Evolutionary conservation across 768 basidiomycete species (phyloP).

Genomic region (Termitomyces sp.): DNA sequence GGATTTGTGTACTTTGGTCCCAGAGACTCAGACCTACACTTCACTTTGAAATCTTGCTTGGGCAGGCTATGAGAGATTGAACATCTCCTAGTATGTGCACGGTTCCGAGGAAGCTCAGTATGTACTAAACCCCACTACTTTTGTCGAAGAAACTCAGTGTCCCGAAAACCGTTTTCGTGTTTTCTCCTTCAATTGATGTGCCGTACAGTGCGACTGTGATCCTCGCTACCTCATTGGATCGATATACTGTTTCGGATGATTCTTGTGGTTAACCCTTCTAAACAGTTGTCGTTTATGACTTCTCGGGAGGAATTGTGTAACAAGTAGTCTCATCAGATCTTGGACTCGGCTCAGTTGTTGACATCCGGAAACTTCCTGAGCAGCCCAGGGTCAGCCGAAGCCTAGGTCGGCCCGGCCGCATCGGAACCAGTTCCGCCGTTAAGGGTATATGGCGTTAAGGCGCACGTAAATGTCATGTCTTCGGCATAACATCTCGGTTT

Average conservation of each 20-base stretch:
- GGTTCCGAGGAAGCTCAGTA: too few relatives aligned
- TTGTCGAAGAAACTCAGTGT: not conserved
- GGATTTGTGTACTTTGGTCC: not conserved
- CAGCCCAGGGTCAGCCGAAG: not conserved
- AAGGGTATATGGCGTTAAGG: not conserved
- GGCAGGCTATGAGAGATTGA: not conserved
- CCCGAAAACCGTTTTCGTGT: not conserved
- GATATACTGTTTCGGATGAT: too few relatives aligned
- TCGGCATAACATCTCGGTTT: not conserved
- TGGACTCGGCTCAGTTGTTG: not conserved
- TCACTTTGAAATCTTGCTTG: too few relatives aligned
- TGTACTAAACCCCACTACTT: not conserved
- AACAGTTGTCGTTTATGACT: too few relatives aligned
- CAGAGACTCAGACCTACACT: too few relatives aligned
- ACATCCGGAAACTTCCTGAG: not conserved
- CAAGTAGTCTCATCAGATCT: not conserved
- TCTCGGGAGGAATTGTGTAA: not conserved
- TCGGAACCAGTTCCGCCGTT: not conserved
- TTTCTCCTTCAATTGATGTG: not conserved
- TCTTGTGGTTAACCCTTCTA: too few relatives aligned
- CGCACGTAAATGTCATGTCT: not conserved
- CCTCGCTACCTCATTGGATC: too few relatives aligned
- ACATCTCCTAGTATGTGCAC: too few relatives aligned
- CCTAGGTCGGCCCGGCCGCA: not conserved
- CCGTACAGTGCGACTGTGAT: too few relatives aligned